phyloP scores from a whole-genome alignment of 2,329 filamentous ascomycete species.

The Nothophoma quercina region DNA sequence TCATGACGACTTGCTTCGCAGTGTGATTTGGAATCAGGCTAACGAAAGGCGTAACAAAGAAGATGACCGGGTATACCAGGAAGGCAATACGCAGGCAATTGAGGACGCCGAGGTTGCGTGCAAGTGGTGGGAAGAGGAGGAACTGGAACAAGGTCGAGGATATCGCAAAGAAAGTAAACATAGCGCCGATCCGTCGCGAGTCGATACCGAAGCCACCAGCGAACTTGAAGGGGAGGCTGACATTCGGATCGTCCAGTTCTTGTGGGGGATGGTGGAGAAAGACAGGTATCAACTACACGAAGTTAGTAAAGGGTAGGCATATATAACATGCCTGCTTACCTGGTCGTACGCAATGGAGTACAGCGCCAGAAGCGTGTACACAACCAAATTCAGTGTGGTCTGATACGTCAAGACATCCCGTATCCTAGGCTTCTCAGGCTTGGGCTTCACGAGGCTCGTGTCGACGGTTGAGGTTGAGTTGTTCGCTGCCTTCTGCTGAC shows the following conservation, averaged over 20 bases:
- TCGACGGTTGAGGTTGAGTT: slow-evolving; percentile 22
- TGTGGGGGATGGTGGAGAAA: slow-evolving; percentile 80
- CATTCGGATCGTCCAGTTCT: slow-evolving; percentile 59
- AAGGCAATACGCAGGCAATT: slow-evolving; percentile 74
- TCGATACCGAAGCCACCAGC: slow-evolving; percentile 78
- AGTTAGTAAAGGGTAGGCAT: slow-evolving; percentile 12
- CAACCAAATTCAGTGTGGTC: slow-evolving; percentile 75
- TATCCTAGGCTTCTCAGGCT: slow-evolving; percentile 50
- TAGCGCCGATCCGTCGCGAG: slow-evolving; percentile 78
- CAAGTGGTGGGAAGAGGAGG: slow-evolving; percentile 79
- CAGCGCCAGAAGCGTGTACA: slow-evolving; percentile 82
- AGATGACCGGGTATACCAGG: slow-evolving; percentile 74
- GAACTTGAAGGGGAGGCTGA: slow-evolving; percentile 80
- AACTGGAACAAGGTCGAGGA: slow-evolving; percentile 85
- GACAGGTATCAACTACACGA: slow-evolving; percentile 71
- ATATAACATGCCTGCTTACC: slow-evolving; percentile 21
- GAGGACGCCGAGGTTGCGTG: slow-evolving; percentile 75
- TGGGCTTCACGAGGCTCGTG: slow-evolving; percentile 5
- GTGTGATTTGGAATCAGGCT: slow-evolving; percentile 64
- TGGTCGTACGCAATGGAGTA: slow-evolving; percentile 89
- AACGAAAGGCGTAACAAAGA: slow-evolving; percentile 82
- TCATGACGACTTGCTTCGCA: slow-evolving; percentile 66
- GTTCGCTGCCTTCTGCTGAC: slow-evolving; percentile 27
- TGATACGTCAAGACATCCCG: slow-evolving; percentile 76
- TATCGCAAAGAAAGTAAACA: slow-evolving; percentile 85